Percentiles rank a stretch among this genome's conserved stretches.
Evolutionary conservation across 257 asterid genomes (phyloP).

Genomic region (Salvia miltiorrhiza): DNA sequence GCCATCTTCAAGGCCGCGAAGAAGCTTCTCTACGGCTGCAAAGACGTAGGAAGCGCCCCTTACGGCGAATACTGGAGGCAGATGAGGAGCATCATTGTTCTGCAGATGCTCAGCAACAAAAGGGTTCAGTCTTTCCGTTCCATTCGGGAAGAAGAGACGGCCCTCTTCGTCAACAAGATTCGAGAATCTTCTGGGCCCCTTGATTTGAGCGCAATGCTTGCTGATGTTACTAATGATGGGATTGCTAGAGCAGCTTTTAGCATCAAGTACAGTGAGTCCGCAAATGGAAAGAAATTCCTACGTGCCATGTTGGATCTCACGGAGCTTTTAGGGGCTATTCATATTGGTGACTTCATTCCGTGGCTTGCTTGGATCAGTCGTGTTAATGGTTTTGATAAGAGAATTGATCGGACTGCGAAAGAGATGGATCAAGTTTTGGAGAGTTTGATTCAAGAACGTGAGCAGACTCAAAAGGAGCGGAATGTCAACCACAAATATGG

Average conservation of each 20-base stretch:
- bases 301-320: neutral
- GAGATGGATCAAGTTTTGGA: neutral
- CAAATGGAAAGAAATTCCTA: neutral
- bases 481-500: neutral
- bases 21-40: neutral
- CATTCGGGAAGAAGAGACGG: conserved; percentile 2
- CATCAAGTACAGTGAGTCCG: neutral
- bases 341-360: neutral
- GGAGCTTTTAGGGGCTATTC: neutral
- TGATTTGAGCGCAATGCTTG: neutral
- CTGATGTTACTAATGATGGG: neutral
- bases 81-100: neutral
- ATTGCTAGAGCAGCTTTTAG: conserved; percentile 9
- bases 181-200: neutral
- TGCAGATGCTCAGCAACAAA: neutral
- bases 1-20: neutral
- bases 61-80: neutral
- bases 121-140: conserved; percentile 3
- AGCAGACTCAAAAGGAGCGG: neutral
- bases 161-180: neutral
- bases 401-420: neutral
- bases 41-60: neutral
- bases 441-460: neutral
- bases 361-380: neutral
- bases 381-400: neutral